Evolutionary conservation across 2,329 filamentous ascomycete species (phyloP).

Genomic region (Botrytis galanthina): DNA sequence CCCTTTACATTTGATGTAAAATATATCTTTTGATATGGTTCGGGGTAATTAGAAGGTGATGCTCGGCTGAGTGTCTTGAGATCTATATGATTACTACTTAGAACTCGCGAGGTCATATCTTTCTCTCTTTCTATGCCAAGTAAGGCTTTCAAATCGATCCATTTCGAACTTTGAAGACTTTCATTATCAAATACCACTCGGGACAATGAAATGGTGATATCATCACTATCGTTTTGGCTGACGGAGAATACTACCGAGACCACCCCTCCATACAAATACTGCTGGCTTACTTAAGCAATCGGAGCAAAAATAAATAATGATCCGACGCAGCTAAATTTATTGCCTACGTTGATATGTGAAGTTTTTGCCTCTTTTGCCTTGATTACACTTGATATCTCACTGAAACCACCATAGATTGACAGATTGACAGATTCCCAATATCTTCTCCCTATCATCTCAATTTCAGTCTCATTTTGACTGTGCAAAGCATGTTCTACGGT

Average conservation of each 20-base stretch:
- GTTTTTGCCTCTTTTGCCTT: constrained; percentile 15
- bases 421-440: background rate
- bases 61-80: too few species aligned
- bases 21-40: too few species aligned
- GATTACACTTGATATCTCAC: background rate
- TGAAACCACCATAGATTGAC: background rate
- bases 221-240: background rate
- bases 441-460: background rate
- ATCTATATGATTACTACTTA: too few species aligned
- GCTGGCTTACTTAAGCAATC: constrained; percentile 15
- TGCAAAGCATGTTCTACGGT: constrained; percentile 32
- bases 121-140: background rate
- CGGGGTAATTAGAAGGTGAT: too few species aligned
- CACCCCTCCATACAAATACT: background rate
- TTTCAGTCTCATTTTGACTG: constrained; percentile 6
- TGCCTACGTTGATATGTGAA: background rate
- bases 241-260: background rate
- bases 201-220: background rate
- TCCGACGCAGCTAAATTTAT: constrained; percentile 14
- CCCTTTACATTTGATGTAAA: too few species aligned
- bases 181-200: background rate
- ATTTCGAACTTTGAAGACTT: background rate
- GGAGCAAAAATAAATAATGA: constrained; percentile 18
- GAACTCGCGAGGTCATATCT: background rate
- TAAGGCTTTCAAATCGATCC: background rate